Percentiles rank a stretch among this genome's conserved stretches.
Evolutionary conservation across 192 early-diverging fungal genomes (phyloP).

Genomic region (Umbelopsis ramanniana): DNA sequence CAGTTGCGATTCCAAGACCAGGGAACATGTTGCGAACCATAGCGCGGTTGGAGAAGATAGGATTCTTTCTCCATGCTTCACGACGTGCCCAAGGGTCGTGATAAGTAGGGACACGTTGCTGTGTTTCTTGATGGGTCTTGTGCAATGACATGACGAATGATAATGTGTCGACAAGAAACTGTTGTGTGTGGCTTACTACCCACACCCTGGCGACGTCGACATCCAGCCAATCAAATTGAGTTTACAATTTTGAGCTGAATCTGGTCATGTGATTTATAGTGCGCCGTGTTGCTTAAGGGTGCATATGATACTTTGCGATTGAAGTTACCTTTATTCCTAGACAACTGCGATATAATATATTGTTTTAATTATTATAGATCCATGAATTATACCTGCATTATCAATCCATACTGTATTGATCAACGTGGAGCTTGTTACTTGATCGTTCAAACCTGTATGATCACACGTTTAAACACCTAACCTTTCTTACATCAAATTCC

Average conservation of each 20-base stretch:
- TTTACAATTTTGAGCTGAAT: not conserved
- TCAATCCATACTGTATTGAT: no score
- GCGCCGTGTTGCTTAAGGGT: no score
- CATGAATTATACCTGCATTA: no score
- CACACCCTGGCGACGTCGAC: not conserved
- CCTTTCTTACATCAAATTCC: no score
- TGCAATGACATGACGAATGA: constrained; percentile 7
- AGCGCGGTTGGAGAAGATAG: constrained; percentile 66
- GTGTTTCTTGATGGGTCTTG: constrained; percentile 21
- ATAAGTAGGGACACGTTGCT: constrained; percentile 44
- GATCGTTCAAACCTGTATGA: no score
- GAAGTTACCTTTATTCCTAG: not conserved
- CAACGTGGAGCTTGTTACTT: no score
- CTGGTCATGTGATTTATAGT: not conserved
- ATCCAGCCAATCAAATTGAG: constrained; percentile 4
- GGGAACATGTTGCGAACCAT: constrained; percentile 73
- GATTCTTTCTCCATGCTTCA: constrained; percentile 75
- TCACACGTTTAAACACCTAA: no score
- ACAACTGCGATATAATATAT: no score
- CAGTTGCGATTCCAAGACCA: constrained; percentile 77
- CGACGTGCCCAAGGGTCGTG: constrained; percentile 79
- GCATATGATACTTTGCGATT: no score
- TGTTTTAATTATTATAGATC: no score
- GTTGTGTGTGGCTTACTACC: constrained; percentile 2
- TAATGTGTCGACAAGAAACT: not conserved